Conservation (phyloP, 352 stramenopile species). For the Chrysophaeum taylorii region DNA sequence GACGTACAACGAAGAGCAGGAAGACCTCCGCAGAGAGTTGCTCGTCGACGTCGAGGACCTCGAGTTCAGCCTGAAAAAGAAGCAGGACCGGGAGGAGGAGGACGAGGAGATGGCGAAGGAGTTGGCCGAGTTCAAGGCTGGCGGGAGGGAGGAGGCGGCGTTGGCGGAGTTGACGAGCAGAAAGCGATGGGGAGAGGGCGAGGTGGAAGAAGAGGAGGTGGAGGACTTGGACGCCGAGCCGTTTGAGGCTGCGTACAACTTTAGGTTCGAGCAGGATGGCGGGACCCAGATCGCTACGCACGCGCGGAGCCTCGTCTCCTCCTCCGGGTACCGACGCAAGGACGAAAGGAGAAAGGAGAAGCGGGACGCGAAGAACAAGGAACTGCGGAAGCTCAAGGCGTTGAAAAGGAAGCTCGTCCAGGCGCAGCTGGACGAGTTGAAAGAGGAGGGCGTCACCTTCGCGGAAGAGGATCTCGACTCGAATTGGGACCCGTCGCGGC, state of each 20-base stretch:
- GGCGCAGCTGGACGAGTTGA: constrained; percentile 78
- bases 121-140: constrained; percentile 33
- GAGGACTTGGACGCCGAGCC: constrained; percentile 83
- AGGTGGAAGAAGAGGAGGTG: constrained; percentile 59
- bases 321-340: constrained; percentile 82
- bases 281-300: constrained; percentile 68
- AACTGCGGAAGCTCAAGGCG: constrained; percentile 92
- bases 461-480: constrained; percentile 52
- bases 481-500: constrained; percentile 90
- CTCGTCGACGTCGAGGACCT: constrained; percentile 34
- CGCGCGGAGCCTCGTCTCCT: constrained; percentile 50
- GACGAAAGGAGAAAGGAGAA: constrained; percentile 90
- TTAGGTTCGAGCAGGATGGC: constrained; percentile 94
- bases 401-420: constrained; percentile 90
- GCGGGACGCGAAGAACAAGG: constrained; percentile 65
- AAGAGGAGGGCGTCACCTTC: constrained; percentile 30
- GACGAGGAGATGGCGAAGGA: constrained; percentile 41
- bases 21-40: constrained; percentile 47
- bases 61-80: constrained; percentile 49
- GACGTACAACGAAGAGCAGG: constrained; percentile 65
- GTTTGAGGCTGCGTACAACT: constrained; percentile 98
- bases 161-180: constrained; percentile 21
- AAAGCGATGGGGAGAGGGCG: constrained; percentile 11
- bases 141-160: neutral
- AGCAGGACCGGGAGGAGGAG: constrained; percentile 50